Conservation (phyloP, 2,329 filamentous ascomycete species). For the Cercospora sp. region DNA sequence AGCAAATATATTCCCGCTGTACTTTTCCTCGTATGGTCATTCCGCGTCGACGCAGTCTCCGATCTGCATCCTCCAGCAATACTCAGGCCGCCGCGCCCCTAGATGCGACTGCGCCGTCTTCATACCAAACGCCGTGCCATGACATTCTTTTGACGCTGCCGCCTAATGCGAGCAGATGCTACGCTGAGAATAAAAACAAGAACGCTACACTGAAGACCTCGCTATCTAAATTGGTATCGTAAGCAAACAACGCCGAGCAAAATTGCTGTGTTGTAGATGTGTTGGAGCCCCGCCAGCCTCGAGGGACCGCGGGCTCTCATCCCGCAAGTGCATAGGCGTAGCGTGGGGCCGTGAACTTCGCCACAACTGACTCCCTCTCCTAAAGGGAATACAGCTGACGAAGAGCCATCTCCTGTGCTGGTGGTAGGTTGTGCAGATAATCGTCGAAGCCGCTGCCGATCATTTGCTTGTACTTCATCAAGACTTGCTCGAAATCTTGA, state of each 20-base stretch:
- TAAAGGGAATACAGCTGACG: slow-evolving; percentile 46
- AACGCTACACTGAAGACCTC: slow-evolving; percentile 31
- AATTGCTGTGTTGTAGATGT: slow-evolving; percentile 10
- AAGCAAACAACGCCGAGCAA: slow-evolving; percentile 23
- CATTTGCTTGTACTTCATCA: slow-evolving; percentile 56
- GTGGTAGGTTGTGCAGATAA: slow-evolving; percentile 51
- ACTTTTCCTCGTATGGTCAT: slow-evolving; percentile 8
- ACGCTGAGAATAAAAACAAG: slow-evolving; percentile 31
- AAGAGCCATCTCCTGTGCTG: slow-evolving; percentile 46
- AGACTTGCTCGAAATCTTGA: slow-evolving; percentile 67
- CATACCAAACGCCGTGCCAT: slow-evolving; percentile 24
- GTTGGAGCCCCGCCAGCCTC: neutral
- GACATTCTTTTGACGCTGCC: slow-evolving; percentile 33
- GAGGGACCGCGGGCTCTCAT: neutral
- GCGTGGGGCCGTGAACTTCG: slow-evolving; percentile 10
- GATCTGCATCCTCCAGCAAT: neutral
- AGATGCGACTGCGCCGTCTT: slow-evolving; percentile 1
- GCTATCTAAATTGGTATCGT: slow-evolving; percentile 34
- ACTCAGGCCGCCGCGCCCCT: neutral
- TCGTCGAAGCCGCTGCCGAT: slow-evolving; percentile 54
- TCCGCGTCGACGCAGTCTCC: neutral
- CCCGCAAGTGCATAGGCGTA: slow-evolving; percentile 10
- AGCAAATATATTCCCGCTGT: neutral
- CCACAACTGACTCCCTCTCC: slow-evolving; percentile 27
- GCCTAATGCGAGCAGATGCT: slow-evolving; percentile 42